These are phyloP conservation scores for Jacaranda copaia DNA, from an alignment of 257 asterid genomes.

Conservation along the genomic window DNA sequence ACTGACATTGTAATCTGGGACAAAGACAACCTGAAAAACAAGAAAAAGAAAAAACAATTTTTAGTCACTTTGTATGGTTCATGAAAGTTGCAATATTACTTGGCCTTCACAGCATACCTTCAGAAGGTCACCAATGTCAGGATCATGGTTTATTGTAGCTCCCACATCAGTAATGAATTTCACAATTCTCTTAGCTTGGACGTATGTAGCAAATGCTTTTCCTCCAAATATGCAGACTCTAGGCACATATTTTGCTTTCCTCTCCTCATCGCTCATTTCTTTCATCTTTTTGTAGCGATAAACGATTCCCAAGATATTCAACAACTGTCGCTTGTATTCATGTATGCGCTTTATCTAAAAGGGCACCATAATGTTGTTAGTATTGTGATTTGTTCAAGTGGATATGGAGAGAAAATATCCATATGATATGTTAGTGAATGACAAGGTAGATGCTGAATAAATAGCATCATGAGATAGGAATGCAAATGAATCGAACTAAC, in stretches of 20 bases:
- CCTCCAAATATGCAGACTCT: constrained; percentile 74
- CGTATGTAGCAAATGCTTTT: constrained; percentile 64
- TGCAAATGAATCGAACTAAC: too few species aligned
- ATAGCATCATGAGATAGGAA: too few species aligned
- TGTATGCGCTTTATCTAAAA: constrained; percentile 65
- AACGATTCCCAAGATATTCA: constrained; percentile 62
- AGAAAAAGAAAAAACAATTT: not conserved
- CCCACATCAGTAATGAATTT: constrained; percentile 66
- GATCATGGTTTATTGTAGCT: constrained; percentile 61
- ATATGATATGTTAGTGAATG: too few species aligned
- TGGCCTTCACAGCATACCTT: constrained; percentile 45
- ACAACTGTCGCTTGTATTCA: constrained; percentile 64
- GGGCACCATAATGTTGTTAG: not conserved
- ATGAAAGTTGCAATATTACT: not conserved
- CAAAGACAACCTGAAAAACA: constrained; percentile 54
- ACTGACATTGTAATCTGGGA: constrained; percentile 73
- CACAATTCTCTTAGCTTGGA: constrained; percentile 70
- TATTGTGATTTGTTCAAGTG: not conserved
- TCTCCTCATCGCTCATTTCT: constrained; percentile 57
- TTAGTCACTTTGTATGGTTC: not conserved
- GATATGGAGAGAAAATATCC: not conserved
- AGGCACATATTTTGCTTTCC: constrained; percentile 55
- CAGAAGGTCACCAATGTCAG: constrained; percentile 65
- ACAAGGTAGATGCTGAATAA: too few species aligned
- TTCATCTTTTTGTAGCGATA: constrained; percentile 72